A percentile compares a stretch with the other conserved stretches of the same genome.
Evolutionary conservation across 768 basidiomycete genomes (phyloP).

Genomic region (Tricholoma sp.): DNA sequence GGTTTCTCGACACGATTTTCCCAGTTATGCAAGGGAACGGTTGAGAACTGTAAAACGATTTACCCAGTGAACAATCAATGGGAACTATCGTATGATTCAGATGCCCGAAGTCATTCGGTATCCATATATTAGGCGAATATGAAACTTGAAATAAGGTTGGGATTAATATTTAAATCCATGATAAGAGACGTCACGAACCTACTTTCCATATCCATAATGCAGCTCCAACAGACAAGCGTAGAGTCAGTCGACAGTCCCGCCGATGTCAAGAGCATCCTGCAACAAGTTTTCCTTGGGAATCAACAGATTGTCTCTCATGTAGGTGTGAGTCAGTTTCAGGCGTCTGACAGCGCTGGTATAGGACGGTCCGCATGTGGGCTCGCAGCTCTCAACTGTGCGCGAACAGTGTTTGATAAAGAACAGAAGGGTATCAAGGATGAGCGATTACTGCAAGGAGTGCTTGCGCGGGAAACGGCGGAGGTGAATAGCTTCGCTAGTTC

Average conservation of each 20-base stretch:
- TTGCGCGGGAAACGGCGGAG: conserved; percentile 29
- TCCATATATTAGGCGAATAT: too few relatives aligned
- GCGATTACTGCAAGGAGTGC: conserved; percentile 27
- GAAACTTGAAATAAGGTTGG: not conserved
- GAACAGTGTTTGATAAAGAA: conserved; percentile 39
- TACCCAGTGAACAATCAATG: too few relatives aligned
- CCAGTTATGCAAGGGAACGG: not conserved
- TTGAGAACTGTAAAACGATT: too few relatives aligned
- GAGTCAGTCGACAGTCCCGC: not conserved
- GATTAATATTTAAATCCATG: too few relatives aligned
- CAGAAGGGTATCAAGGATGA: conserved; percentile 21
- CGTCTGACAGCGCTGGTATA: conserved; percentile 25
- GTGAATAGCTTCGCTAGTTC: conserved; percentile 15
- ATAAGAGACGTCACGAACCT: too few relatives aligned
- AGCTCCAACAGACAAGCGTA: not conserved
- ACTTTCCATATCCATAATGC: not conserved
- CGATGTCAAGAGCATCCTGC: not conserved
- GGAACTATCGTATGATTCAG: too few relatives aligned
- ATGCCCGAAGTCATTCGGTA: too few relatives aligned
- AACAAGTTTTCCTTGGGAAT: conserved; percentile 15
- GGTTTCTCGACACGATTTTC: not conserved
- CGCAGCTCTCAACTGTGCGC: conserved; percentile 61
- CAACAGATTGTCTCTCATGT: conserved; percentile 39
- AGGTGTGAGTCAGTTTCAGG: conserved; percentile 52
- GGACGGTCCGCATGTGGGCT: conserved; percentile 56